Evolutionary conservation across 345 rosid genomes (phyloP).

Genomic region (Fremontodendron californicum): DNA sequence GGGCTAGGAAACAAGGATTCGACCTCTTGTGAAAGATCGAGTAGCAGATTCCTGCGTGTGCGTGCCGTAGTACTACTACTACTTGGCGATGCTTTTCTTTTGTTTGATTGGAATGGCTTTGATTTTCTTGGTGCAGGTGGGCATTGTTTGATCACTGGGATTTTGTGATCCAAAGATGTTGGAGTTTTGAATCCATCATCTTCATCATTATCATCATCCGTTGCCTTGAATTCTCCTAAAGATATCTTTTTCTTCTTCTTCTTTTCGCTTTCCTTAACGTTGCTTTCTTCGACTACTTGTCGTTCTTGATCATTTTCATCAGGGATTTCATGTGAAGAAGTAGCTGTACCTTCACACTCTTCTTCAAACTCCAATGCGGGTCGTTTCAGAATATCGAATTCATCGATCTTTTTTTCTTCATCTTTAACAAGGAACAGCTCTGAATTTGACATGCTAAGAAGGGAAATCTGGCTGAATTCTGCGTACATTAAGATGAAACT

Average conservation of each 20-base stretch:
- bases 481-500: conserved; percentile 5
- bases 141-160: conserved; percentile 38
- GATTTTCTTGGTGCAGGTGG: conserved; percentile 56
- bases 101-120: conserved; percentile 1
- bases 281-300: not conserved
- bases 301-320: not conserved
- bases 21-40: conserved; percentile 43
- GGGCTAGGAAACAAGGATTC: conserved; percentile 35
- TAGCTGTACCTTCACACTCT: not conserved
- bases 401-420: conserved; percentile 24
- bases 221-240: not conserved
- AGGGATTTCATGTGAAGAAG: not conserved
- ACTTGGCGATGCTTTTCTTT: conserved; percentile 30
- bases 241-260: not conserved
- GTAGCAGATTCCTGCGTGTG: conserved; percentile 16
- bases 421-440: conserved; percentile 30
- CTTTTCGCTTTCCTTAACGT: not conserved
- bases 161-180: conserved; percentile 44
- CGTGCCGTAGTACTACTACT: not conserved
- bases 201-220: conserved; percentile 23
- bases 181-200: conserved; percentile 66
- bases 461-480: conserved; percentile 5
- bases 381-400: conserved; percentile 26
- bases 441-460: conserved; percentile 26
- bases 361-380: conserved; percentile 15